Base-by-base conservation (phyloP, 1,284 basidiomycete genomes). In the Cutaneotrichosporon curvatum region DNA sequence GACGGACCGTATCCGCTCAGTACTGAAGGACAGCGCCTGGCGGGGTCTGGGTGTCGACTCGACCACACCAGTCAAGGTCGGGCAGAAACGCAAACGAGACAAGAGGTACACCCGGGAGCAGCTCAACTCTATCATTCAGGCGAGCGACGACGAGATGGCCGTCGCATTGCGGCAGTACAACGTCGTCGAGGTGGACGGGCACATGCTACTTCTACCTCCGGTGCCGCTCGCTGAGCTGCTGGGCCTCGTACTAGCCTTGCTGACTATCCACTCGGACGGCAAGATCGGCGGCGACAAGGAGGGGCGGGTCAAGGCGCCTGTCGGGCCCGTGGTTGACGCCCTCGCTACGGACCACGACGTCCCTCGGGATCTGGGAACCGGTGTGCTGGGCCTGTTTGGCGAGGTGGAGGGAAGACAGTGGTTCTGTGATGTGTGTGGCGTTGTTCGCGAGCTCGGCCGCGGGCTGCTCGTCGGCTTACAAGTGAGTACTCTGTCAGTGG, bases 321-420 rank as follows among this genome's bases (percentile, higher is more conserved):
- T 43, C 1, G 25, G 12, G 3, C 20, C 18, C 16, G 22, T 91
- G 20, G 63, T 76, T 2, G 70, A 76, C 2, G 71, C 79, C 0
- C 74, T 92, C 14, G 78, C 81, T 15, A 75, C 81, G 28, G 81
- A 84, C n/a, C 82, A 89, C 59, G 86, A 88, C 16, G 71, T 90
- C 18, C 74, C 78, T 1, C 67, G 76, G 4, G 67, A 75, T 0
- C 79, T 91, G 5, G 78, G 80, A 0, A 66, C 60, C 4, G 84
- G 87, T 58, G 76, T 91, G 9, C 79, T 92, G 73, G 63, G 68
- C 0, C 88, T 89, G 80, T 94, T 90, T 57, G 88, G 88, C 3
- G 67, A 72, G 2, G 63, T 83, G 1, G 49, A 40, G 1, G 48
- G 21, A 14, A 48, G 53, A 19, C 22, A 25, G 6, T 71, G 70